Conservation (phyloP, 2,329 filamentous ascomycete genomes). For the Helminthosporium solani region DNA sequence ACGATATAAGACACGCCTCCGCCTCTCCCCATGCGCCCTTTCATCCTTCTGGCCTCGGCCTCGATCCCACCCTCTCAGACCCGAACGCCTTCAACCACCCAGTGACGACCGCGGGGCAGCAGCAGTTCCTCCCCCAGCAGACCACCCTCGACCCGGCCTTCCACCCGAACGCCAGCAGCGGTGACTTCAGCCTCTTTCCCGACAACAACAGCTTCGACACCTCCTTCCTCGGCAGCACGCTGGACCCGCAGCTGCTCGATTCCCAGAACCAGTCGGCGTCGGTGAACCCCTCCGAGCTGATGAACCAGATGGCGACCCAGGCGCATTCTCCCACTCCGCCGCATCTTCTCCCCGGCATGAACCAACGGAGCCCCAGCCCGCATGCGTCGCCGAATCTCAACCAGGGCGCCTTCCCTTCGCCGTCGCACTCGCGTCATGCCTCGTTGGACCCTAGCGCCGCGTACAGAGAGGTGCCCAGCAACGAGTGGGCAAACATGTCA, state of each 20-base stretch:
- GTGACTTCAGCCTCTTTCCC: conserved; percentile 19
- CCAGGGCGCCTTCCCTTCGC: conserved; percentile 54
- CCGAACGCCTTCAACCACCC: conserved; percentile 32
- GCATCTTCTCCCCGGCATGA: conserved; percentile 55
- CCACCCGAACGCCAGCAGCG: conserved; percentile 31
- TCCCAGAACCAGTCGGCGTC: conserved; percentile 43
- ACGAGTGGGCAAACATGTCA: conserved; percentile 61
- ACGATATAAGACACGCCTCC: conserved; percentile 68
- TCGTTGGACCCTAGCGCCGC: conserved; percentile 64
- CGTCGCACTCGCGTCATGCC: conserved; percentile 59
- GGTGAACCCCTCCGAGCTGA: conserved; percentile 49
- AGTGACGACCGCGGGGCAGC: conserved; percentile 45
- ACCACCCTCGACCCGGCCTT: conserved; percentile 46
- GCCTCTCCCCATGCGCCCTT: conserved; percentile 60
- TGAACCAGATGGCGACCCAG: conserved; percentile 55
- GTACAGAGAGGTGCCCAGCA: conserved; percentile 53
- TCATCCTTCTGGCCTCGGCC: conserved; percentile 56
- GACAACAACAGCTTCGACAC: conserved; percentile 47
- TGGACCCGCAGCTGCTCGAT: conserved; percentile 48
- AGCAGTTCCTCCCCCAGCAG: conserved; percentile 46
- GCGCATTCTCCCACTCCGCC: conserved; percentile 56
- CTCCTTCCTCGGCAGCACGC: conserved; percentile 55
- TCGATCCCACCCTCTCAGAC: conserved; percentile 48
- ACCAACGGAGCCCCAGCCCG: conserved; percentile 55
- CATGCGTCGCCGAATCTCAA: conserved; percentile 56